Evolutionary conservation across 2,329 filamentous ascomycete species (phyloP).

Genomic region (Chaetomiaceae sp.): DNA sequence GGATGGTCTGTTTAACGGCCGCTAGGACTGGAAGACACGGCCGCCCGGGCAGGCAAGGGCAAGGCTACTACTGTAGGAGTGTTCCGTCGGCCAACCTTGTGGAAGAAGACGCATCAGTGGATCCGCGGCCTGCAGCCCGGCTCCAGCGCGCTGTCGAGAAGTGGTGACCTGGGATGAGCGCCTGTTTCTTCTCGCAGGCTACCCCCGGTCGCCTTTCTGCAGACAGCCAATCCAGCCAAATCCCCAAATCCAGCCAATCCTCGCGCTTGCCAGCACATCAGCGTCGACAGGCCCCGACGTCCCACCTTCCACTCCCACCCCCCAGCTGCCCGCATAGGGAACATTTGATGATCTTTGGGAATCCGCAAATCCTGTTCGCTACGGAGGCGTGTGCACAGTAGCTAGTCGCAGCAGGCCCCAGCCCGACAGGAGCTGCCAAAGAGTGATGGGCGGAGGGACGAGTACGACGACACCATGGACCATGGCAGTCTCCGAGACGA

Average conservation of each 20-base stretch:
- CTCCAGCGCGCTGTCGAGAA: constrained; percentile 1
- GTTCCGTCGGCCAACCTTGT: not conserved
- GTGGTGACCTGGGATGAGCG: not conserved
- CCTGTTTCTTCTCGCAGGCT: constrained; percentile 14
- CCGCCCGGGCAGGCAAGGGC: not conserved
- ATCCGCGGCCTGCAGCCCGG: constrained; percentile 7
- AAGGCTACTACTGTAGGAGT: too few relatives aligned
- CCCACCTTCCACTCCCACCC: constrained; percentile 20
- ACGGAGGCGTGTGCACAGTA: constrained; percentile 24
- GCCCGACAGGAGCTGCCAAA: constrained; percentile 6
- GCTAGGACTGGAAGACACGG: not conserved
- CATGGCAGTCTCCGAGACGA: constrained; percentile 26
- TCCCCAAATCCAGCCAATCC: constrained; percentile 32
- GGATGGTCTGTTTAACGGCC: not conserved
- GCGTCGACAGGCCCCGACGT: constrained; percentile 40
- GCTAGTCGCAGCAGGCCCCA: too few relatives aligned
- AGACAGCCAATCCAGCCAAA: constrained; percentile 3
- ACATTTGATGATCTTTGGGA: constrained; percentile 37
- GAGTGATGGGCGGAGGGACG: constrained; percentile 23
- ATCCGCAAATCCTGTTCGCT: constrained; percentile 38
- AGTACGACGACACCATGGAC: constrained; percentile 25
- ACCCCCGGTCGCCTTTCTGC: constrained; percentile 11
- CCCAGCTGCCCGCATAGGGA: constrained; percentile 42
- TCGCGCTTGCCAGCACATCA: constrained; percentile 43
- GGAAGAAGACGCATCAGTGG: constrained; percentile 1